Evolutionary conservation across 371 early-diverging fungal genomes (phyloP), one percentile per base, ranked within the genome.

Genomic region (Mucor lusitanicus): DNA sequence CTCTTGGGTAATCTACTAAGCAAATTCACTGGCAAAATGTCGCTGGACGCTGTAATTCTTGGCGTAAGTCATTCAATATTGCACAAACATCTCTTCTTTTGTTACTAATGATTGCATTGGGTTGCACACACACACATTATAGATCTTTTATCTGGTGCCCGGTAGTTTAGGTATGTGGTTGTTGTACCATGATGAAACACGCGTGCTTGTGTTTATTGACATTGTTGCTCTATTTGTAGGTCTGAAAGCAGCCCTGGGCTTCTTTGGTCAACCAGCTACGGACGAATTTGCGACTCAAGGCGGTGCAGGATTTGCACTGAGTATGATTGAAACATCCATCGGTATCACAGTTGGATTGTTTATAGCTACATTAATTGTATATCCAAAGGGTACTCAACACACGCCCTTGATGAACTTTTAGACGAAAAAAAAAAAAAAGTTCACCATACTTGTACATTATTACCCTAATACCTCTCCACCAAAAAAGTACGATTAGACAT

Each of bases 391-490:
- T 42, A 79, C 78, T 55, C 70, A 65, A 64, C 83, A 82, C 39
- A 86, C 86, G 3, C 81, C 85, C 28, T 74, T 88, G n/a, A 87
- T 88, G 86, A 86, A 70, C 57, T 88, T 88, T 67, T 85, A 82
- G 33, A 61, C 3, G 25, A 50, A 0, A n/a, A n/a, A n/a, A n/a
- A n/a, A n/a, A n/a, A n/a, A 53, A 8, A 53, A 53, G 53, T 13
- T 53, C 23, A 3, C 25, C 56, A 15, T 53, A 33, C 13, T 54
- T 53, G 27, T 53, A 53, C n/a, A n/a, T n/a, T 53, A 40, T 17
- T 40, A 40, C 48, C 48, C 6, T 12, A 48, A 48, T 23, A 48
- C 23, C n/a, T 48, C 19, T 33, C 33, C 48, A 48, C 2, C 37
- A 35, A 35, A 35, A 35, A 46, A 46, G 13, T 40, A 40, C 40